Base-by-base conservation (phyloP, 2,329 filamentous ascomycete genomes). In the Lachnellula cervina region DNA sequence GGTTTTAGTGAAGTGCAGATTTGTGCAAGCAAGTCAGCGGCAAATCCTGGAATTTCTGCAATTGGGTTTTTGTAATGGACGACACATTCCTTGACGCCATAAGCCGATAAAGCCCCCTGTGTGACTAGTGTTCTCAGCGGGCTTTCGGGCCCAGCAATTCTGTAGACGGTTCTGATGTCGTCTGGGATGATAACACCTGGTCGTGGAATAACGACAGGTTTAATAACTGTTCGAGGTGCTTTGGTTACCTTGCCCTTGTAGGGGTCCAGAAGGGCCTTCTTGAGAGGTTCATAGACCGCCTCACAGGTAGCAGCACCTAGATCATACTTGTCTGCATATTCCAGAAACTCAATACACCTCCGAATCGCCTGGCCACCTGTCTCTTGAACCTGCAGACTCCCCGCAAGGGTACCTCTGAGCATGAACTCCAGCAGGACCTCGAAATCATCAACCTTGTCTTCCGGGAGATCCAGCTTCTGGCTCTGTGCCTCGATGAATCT, bases 391-490 rank as follows among this genome's bases (percentile, higher is more conserved):
- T 40, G 14, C 37, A 40, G n/a, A 40, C 37, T 40, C 8, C 37
- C 37, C 37, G 37, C 37, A 17, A 51, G 3, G 2, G 17, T 45
- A 5, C 52, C 49, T 16, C 42, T 32, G 5, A 57, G 52, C 54
- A 59, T 55, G 40, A 35, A 55, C n/a, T 58, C 49, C 14, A 56
- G 8, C 2, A 61, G 32, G 16, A 54, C 42, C 28, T 58, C 59
- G 16, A 59, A 56, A 28, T 58, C 23, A 2, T 45, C 25, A 11
- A 59, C n/a, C 5, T 34, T 43, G 28, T 62, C 58, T 5, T 60
- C 56, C 3, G 35, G 23, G 7, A 64, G 35, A 4, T 57, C 34
- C 4, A 61, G 40, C 28, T 25, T 54, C 35, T 63, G 55, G 1
- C 50, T 54, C 35, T 55, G 19, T 0, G 34, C 40, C 34, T 64